Base-by-base conservation (phyloP, 345 rosid species). In the Cochlearia excelsa region DNA sequence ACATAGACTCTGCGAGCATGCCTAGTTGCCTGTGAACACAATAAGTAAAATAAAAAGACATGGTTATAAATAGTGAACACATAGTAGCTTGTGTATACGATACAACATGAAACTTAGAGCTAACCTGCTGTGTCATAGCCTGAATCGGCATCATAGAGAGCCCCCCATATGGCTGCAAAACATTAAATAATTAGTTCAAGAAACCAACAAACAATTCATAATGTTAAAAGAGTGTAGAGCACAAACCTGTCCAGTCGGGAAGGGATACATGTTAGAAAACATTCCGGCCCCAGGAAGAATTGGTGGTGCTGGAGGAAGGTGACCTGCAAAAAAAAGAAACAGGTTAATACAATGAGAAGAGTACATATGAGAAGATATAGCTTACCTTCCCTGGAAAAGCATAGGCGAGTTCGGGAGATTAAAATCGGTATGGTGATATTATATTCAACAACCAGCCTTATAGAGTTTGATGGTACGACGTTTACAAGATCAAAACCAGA, bases 51-150 rank as follows among this genome's bases (percentile, higher is more conserved):
- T 26, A 37, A 39, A 31, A 11, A 34, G 37, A 50, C 26, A 45
- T 40, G 23, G 4, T 59, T 61, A 59, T 53, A 39, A 62, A 67
- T 61, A 59, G 54, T 37, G 30, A 44, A 47, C 27, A 11, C 1
- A 48, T 23, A 57, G 30, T 42, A 39, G 23, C 37, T 49, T 29
- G 31, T 38, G 44, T 48, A 45, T 28, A 43, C 23, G 23, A 16
- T 16, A 16, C 23, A 16, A 16, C 23, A 16, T 16, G 23, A 16
- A 16, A 16, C 23, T 16, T 16, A 16, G 23, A 42, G 47, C 74
- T n/a, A 74, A 86, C 97, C 97, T 90, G 97, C 73, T 90, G 97
- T 51, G 97, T 90, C 97, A 90, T 90, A 52, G 95, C 95, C 71
- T 90, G 97, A 58, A 85, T 85, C 40, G 97, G 97, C 93, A 90